Conservation (phyloP, 2,329 filamentous ascomycete species). For the Laburnicola sp. region DNA sequence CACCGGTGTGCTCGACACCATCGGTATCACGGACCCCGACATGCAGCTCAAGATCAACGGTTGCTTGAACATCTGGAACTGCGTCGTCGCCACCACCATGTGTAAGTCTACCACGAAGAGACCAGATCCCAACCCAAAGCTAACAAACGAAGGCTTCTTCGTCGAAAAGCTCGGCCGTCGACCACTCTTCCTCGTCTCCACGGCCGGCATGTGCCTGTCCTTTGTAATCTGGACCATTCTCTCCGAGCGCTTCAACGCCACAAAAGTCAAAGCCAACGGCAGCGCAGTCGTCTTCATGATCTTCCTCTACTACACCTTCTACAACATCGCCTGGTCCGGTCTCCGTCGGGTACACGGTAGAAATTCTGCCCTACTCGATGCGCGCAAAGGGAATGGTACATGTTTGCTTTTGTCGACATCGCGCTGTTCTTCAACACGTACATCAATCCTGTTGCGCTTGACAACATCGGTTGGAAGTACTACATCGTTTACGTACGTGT, state of each 20-base stretch:
- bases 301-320: no score
- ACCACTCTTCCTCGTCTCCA: slow-evolving; percentile 43
- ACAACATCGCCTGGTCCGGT: background rate
- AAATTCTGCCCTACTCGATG: no score
- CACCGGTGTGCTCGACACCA: slow-evolving; percentile 62
- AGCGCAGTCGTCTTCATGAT: no score
- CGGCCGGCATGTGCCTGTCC: slow-evolving; percentile 44
- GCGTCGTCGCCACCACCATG: slow-evolving; percentile 58
- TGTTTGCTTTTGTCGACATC: no score
- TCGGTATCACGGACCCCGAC: slow-evolving; percentile 58
- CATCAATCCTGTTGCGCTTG: slow-evolving; percentile 28
- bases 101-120: no score
- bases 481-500: no score
- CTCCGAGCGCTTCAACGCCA: slow-evolving; percentile 17
- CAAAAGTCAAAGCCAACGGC: slow-evolving; percentile 19
- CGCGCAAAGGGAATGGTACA: no score
- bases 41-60: slow-evolving; percentile 50
- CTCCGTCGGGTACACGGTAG: no score
- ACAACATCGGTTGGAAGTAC: no score
- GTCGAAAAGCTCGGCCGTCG: slow-evolving; percentile 32
- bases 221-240: slow-evolving; percentile 49
- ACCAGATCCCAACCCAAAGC: no score
- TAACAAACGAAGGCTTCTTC: slow-evolving; percentile 45
- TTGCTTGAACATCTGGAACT: slow-evolving; percentile 63
- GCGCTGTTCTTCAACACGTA: slow-evolving; percentile 45